These are phyloP conservation scores for Ceratocystiopsis minuta DNA, from an alignment of 2,329 filamentous ascomycete species.

Conservation along the genomic window DNA sequence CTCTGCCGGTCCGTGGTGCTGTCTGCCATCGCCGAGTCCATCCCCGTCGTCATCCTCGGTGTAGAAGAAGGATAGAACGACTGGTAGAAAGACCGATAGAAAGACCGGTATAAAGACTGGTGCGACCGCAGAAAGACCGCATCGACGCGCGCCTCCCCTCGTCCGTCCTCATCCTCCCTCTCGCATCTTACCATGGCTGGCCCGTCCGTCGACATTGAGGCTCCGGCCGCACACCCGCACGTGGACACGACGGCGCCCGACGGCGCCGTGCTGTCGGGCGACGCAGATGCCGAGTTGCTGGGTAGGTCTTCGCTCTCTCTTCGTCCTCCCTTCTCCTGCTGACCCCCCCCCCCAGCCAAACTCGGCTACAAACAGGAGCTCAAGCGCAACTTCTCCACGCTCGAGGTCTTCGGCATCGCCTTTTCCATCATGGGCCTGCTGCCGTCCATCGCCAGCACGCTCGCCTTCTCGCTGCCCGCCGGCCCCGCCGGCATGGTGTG, in stretches of 20 bases:
- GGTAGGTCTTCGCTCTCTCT: slow-evolving; percentile 8
- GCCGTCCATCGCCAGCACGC: slow-evolving; percentile 40
- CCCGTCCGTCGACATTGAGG: slow-evolving; percentile 6
- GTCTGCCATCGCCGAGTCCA: no score
- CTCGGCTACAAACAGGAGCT: slow-evolving; percentile 36
- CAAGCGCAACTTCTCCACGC: slow-evolving; percentile 39
- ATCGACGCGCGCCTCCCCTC: no score
- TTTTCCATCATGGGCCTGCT: slow-evolving; percentile 44
- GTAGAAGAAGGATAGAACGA: no score
- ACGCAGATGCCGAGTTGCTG: slow-evolving; percentile 16
- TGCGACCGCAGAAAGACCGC: no score
- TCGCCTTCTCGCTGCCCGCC: slow-evolving; percentile 39
- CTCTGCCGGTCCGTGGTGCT: no score
- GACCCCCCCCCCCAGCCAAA: slow-evolving; percentile 10
- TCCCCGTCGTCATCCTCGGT: no score
- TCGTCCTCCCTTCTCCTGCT: not conserved
- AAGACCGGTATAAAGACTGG: no score
- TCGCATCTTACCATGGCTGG: not conserved
- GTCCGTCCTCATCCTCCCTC: not conserved
- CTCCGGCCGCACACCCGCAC: slow-evolving; percentile 7
- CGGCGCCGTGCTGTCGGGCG: slow-evolving; percentile 11
- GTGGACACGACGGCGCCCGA: slow-evolving; percentile 6
- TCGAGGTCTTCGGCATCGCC: slow-evolving; percentile 43
- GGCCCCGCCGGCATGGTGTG: slow-evolving; percentile 44
- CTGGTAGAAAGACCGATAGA: no score